A percentile compares a stretch with the other conserved stretches of the same genome.
Evolutionary conservation across 352 stramenopile species (phyloP).

Genomic region (Globisporangium paroecandrum): DNA sequence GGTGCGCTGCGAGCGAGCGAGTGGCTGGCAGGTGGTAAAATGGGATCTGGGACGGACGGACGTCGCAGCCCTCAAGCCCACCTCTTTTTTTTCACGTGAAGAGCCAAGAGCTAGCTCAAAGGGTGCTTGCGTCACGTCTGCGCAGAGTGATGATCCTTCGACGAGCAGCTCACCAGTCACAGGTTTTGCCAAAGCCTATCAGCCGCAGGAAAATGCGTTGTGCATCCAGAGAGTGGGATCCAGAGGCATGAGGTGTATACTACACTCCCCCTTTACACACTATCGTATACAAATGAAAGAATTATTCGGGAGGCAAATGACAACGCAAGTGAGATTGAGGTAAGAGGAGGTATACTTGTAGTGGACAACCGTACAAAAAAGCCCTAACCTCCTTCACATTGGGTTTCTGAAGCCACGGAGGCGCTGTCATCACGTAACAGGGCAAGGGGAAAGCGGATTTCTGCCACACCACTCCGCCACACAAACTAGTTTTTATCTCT

Average conservation of each 20-base stretch:
- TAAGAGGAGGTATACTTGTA: background rate
- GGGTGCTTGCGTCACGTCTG: background rate
- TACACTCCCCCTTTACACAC: background rate
- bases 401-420: conserved; percentile 2
- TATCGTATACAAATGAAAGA: background rate
- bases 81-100: conserved; percentile 4
- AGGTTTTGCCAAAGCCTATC: background rate
- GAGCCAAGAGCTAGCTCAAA: background rate
- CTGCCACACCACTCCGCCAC: conserved; percentile 7
- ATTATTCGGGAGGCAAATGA: background rate
- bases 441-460: background rate
- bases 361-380: background rate
- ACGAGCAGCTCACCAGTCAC: conserved; percentile 4
- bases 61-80: background rate
- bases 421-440: background rate
- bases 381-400: background rate
- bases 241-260: background rate
- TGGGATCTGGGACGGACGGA: background rate
- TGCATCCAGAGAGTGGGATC: background rate
- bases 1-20: background rate
- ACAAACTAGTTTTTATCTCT: background rate
- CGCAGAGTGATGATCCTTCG: background rate
- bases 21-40: background rate
- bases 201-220: conserved; percentile 6
- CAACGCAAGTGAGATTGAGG: background rate